These are phyloP conservation scores for Patellifolia procumbens DNA, from an alignment of 179 eudicot genomes.

Conservation along the genomic window DNA sequence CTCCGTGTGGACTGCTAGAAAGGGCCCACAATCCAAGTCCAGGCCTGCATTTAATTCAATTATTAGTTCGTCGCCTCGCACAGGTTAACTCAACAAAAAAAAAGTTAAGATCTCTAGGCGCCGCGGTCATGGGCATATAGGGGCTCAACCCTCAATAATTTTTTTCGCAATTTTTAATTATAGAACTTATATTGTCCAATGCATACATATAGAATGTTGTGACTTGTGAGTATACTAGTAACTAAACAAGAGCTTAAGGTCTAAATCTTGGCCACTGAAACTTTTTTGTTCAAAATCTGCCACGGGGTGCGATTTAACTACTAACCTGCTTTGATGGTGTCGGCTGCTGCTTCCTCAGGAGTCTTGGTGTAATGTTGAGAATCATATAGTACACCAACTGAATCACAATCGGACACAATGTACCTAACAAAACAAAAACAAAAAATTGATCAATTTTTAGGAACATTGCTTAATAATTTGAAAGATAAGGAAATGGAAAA, in stretches of 20 bases:
- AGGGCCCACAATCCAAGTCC: constrained; percentile 97
- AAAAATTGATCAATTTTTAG: neutral
- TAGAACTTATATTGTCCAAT: too few species aligned
- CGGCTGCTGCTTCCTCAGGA: constrained; percentile 86
- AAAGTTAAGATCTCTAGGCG: too few species aligned
- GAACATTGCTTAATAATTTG: neutral
- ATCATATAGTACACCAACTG: constrained; percentile 69
- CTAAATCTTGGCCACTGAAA: too few species aligned
- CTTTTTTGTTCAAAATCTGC: too few species aligned
- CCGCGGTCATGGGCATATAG: too few species aligned
- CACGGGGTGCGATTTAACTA: neutral
- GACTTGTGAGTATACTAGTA: too few species aligned
- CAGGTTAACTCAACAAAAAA: too few species aligned
- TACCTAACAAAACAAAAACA: constrained; percentile 41
- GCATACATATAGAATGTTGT: too few species aligned
- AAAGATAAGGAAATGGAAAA: neutral
- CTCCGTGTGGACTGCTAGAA: constrained; percentile 63
- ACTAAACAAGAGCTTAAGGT: too few species aligned
- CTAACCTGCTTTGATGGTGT: constrained; percentile 69
- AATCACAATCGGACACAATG: constrained; percentile 94
- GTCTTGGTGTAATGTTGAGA: constrained; percentile 77
- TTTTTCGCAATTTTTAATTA: too few species aligned
- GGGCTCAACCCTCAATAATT: too few species aligned
- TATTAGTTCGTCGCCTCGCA: neutral
- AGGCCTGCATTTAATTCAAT: constrained; percentile 45